Base-by-base conservation (phyloP, 768 basidiomycete species). In the Kwoniella dejecticola region DNA sequence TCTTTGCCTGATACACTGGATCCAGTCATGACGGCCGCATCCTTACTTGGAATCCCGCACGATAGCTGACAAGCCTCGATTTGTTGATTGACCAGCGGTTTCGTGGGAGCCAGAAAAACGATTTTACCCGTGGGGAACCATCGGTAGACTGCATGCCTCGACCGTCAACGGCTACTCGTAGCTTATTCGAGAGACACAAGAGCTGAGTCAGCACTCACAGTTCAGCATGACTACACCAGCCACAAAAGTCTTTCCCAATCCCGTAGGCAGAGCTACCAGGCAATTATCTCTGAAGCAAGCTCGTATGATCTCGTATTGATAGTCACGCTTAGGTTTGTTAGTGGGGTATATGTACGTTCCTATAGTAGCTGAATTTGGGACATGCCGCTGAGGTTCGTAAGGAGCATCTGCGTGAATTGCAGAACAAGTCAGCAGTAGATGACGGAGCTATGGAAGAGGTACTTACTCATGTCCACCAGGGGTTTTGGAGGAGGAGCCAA, bases 211-310 rank as follows among this genome's bases (percentile, higher is more conserved):
- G 17, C 40, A 72, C 84, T 70, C 70, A 91, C 91, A 95, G 72
- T 94, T 95, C 27, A 94, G 80, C 95, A 99, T 97, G 21, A 99
- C 85, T 2, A 91, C 91, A 0, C 95, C 93, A 3, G 96, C 96
- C 62, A 99, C 89, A 71, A 99, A 98, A 0, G 96, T 99, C 81
- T 99, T 99, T 15, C 96, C 96, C 12, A 98, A 81, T 45, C 96
- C 96, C 0, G 96, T 99, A 1, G 96, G 96, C 13, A 99, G 81
- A 0, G 93, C 89, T 27, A 97, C 93, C 7, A 99, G 84, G 6
- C 91, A 90, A 73, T 99, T 98, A 24, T 97, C 89, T 71, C 89
- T 91, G 23, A 99, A 82, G 69, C 87, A 89, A 29, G 85, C 83
- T 71, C 84, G 86, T 60, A 91, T 88, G 61, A 99, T 97, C 61